Base-by-base conservation (phyloP, 2,329 filamentous ascomycete species). In the Botrytis fabae region DNA sequence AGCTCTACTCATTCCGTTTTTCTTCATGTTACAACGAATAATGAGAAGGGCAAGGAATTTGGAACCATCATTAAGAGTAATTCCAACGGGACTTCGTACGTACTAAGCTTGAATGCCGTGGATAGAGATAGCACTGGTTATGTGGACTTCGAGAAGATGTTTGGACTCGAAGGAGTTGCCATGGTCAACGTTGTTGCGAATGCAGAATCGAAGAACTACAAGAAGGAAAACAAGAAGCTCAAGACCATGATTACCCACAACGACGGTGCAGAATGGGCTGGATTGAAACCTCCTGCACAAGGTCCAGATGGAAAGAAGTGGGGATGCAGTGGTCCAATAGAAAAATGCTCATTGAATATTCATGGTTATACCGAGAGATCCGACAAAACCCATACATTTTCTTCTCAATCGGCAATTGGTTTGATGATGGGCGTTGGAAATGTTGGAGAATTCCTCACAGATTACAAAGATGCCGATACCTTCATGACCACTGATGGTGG, bases 31-130 rank as follows among this genome's bases (percentile, higher is more conserved):
- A 94, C 92, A 0, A 93, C 93, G 59, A 91, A 92, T 78, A 87
- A 87, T 59, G 84, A 85, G 5, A 81, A 85, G 69, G 91, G 89
- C 28, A 89, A 88, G 69, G 89, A 92, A 74, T 94, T 93, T 78
- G 96, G 96, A 54, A 92, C 92, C 38, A 93, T 99, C 78, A 90
- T 99, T 83, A 99, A 98, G 88, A 98, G 94, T 80, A 99, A 99
- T 84, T 98, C 94, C 78, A 98, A 99, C 80, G 96, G 96, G 71
- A 99, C 96, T 0, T 96, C 93, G 1, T 99, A 98, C 79, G 93
- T 97, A 20, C 85, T 97, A 76, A 97, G 93, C 82, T 86, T 96
- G 38, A 85, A 89, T 66, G 89, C 89, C 32, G 94, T 98, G 80
- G 98, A 98, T 82, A 89, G 93, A 77, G 90, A 98, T 80, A 84